Conservation (phyloP, 1,284 basidiomycete genomes). For the Phellinidium pouzarii region DNA sequence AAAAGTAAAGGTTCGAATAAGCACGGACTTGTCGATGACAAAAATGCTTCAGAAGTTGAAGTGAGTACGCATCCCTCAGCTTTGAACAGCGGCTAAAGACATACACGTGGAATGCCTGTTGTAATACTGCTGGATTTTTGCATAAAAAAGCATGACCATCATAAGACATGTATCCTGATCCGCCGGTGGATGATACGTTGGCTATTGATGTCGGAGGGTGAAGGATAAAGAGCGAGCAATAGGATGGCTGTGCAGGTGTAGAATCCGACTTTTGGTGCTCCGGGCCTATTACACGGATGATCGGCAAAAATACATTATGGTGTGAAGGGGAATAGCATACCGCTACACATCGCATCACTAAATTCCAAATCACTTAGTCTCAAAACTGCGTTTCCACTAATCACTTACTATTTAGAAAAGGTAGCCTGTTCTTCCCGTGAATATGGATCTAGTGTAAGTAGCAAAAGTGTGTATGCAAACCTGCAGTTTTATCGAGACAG, state of each 20-base stretch:
- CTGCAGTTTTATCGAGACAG: neutral
- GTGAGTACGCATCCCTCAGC: neutral
- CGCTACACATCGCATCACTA: conserved; percentile 51
- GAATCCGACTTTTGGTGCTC: conserved; percentile 40
- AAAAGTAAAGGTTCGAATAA: neutral
- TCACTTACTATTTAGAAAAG: conserved; percentile 40
- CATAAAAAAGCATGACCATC: conserved; percentile 52
- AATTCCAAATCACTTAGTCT: neutral
- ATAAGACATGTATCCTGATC: conserved; percentile 44
- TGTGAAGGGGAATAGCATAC: conserved; percentile 24
- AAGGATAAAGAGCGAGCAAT: conserved; percentile 48
- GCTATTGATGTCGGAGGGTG: conserved; percentile 34
- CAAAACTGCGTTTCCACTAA: neutral
- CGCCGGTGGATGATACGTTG: conserved; percentile 25
- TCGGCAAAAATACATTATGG: neutral
- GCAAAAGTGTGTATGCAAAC: neutral
- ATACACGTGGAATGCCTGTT: conserved; percentile 55
- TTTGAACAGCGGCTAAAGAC: neutral
- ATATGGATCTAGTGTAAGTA: conserved; percentile 46
- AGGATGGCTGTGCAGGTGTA: conserved; percentile 41
- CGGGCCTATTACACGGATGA: conserved; percentile 30
- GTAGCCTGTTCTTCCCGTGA: conserved; percentile 45
- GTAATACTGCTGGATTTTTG: conserved; percentile 46
- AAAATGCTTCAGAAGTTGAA: too few species aligned
- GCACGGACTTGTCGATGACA: conserved; percentile 42